Base-by-base conservation (phyloP, 108 stramenopile genomes). In the Discostella stelligeroides region DNA sequence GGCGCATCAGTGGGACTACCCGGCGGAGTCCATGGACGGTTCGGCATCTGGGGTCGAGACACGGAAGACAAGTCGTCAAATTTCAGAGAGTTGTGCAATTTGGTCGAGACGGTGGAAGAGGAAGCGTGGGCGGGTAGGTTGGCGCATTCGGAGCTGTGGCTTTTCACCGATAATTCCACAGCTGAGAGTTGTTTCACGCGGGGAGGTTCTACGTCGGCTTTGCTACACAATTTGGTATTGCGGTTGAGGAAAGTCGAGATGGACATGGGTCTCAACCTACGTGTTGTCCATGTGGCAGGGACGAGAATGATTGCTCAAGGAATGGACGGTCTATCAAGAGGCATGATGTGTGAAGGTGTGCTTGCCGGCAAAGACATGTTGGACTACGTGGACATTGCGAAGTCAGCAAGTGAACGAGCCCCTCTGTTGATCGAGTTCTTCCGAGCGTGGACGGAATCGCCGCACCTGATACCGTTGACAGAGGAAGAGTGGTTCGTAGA, bases 251-350 rank as follows among this genome's bases (percentile, higher is more conserved):
- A 30, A 6, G 0, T 37, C 0, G 55, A 56, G 4, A 1, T 56
- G 4, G 14, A 56, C 0, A 1, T 0, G 12, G 2, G 13, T 1
- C 29, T 56, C 30, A 8, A 7, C 8, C 42, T 60, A 27, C 71
- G 60, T 51, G 37, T 74, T 0, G 53, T 82, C 5, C 63, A 65
- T 6, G 68, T 76, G 0, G 53, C 75, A 1, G 81, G 81, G 20
- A 82, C 69, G n/a, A n/a, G n/a, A n/a, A n/a, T n/a, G n/a, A n/a
- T n/a, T n/a, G n/a, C n/a, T n/a, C n/a, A n/a, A n/a, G 25, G 4
- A 27, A 13, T 29, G n/a, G n/a, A n/a, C n/a, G n/a, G n/a, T n/a
- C n/a, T n/a, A n/a, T n/a, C n/a, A n/a, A n/a, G n/a, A n/a, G n/a
- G n/a, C n/a, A n/a, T n/a, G n/a, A n/a, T n/a, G n/a, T n/a, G n/a